Percentiles rank a stretch among this genome's conserved stretches.
Evolutionary conservation across 2,329 filamentous ascomycete genomes (phyloP).

Genomic region (Colletotrichum lindemuthianum): DNA sequence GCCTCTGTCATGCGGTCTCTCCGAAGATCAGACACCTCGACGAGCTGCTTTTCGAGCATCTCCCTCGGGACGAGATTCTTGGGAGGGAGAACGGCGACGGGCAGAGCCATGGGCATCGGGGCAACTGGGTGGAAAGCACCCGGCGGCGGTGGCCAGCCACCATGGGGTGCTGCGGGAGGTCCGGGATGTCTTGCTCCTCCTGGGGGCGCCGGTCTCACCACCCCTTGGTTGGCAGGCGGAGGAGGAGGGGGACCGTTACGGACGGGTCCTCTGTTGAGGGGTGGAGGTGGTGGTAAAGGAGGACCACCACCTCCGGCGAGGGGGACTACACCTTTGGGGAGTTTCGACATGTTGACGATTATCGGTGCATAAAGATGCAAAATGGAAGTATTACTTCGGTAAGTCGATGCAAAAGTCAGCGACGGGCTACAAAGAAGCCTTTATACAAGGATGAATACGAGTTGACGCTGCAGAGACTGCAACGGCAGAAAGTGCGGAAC

Average conservation of each 20-base stretch:
- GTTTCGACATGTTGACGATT: neutral
- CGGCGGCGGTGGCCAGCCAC: neutral
- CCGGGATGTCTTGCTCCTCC: too few relatives aligned
- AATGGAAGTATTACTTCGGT: neutral
- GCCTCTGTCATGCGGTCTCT: conserved; percentile 48
- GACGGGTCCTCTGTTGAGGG: too few relatives aligned
- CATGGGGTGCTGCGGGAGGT: too few relatives aligned
- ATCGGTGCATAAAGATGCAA: neutral
- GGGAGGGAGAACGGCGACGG: conserved; percentile 20
- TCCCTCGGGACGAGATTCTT: conserved; percentile 26
- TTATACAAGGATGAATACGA: neutral
- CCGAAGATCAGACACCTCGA: conserved; percentile 49
- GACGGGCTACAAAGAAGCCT: conserved; percentile 9
- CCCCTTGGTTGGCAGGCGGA: too few relatives aligned
- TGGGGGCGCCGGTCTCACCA: too few relatives aligned
- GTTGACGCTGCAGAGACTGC: conserved; percentile 8
- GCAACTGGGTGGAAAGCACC: neutral
- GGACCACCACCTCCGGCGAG: too few relatives aligned
- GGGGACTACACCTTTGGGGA: too few relatives aligned
- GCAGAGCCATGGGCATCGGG: conserved; percentile 1
- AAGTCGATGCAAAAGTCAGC: neutral
- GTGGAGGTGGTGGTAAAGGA: too few relatives aligned
- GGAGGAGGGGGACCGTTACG: too few relatives aligned
- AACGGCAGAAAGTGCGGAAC: conserved; percentile 4
- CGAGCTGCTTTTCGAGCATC: conserved; percentile 33